phyloP scores from a whole-genome alignment of 148 eudicot species.

The Silene conica region DNA sequence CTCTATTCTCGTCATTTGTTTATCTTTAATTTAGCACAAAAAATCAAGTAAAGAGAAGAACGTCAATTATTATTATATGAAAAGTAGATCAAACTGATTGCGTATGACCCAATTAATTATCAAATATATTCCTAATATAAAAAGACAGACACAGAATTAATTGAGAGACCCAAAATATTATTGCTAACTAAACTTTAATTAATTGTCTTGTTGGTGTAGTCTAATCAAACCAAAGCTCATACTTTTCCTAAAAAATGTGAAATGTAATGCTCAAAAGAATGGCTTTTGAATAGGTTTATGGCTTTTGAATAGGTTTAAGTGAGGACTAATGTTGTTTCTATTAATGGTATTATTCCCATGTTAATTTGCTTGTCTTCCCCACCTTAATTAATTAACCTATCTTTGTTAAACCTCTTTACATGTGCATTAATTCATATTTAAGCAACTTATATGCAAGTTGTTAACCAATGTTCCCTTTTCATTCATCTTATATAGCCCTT shows the following conservation, averaged over 20 bases:
- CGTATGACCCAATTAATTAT: too few species aligned
- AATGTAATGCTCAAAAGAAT: slow-evolving; percentile 20
- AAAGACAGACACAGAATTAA: too few species aligned
- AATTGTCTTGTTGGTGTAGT: slow-evolving; percentile 27
- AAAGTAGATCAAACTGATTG: too few species aligned
- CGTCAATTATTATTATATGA: too few species aligned
- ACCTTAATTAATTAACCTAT: not conserved
- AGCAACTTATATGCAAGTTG: slow-evolving; percentile 8
- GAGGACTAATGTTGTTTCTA: slow-evolving; percentile 26
- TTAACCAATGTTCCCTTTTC: not conserved
- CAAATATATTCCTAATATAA: too few species aligned
- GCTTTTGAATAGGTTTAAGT: slow-evolving; percentile 18
- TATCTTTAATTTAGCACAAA: too few species aligned
- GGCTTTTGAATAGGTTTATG: slow-evolving; percentile 18
- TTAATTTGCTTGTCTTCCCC: slow-evolving; percentile 8
- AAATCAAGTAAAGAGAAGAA: too few species aligned
- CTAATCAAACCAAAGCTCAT: slow-evolving; percentile 27
- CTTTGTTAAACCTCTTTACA: not conserved
- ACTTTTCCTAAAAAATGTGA: slow-evolving; percentile 24
- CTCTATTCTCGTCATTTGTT: too few species aligned
- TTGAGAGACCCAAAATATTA: too few species aligned
- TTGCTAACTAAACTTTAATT: not conserved
- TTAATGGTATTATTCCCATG: slow-evolving; percentile 36
- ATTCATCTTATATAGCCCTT: slow-evolving; percentile 30
- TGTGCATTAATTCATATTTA: not conserved